Evolutionary conservation across 176 grass and related monocot genomes (phyloP), one percentile per base, ranked within the genome.

Genomic region (Eragrostis curvula): DNA sequence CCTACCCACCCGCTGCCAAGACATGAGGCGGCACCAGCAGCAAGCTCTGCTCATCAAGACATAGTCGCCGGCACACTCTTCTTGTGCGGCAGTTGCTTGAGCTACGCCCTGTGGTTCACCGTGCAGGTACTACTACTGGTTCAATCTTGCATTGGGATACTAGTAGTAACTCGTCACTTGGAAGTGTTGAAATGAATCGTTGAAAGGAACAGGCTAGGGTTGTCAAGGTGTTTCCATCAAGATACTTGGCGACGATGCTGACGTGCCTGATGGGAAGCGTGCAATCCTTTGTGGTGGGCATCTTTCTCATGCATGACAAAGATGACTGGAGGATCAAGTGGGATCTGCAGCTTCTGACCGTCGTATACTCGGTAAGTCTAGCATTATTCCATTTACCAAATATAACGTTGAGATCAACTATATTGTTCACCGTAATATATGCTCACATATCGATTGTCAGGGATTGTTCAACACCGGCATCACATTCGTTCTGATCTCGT

Each of bases 321-420:
- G 40, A 48, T 3, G 56, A 62, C 7, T 92, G 87, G 87, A 73
- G 36, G 13, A 60, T 92, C 51, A 64, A 59, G 17, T 87, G 90
- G 84, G 68, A 92, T 49, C 27, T 92, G 50, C 50, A 89, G 43
- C 83, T 92, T 20, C 23, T 71, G 0, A 77, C 87, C 0, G 68
- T 83, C 15, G 55, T 89, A n/a, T 92, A 68, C 83, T 89, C 90
- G 46, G 87, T 91, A 53, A 69, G 16, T 13, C n/a, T n/a, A n/a
- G n/a, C n/a, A n/a, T n/a, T n/a, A n/a, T n/a, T n/a, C n/a, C n/a
- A n/a, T n/a, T n/a, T n/a, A n/a, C n/a, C n/a, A n/a, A n/a, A n/a
- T n/a, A n/a, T n/a, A n/a, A n/a, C n/a, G n/a, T n/a, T n/a, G n/a
- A n/a, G n/a, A n/a, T n/a, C n/a, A n/a, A n/a, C n/a, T n/a, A n/a